Base-by-base conservation (phyloP, 345 rosid genomes). In the Stellera chamaejasme region DNA sequence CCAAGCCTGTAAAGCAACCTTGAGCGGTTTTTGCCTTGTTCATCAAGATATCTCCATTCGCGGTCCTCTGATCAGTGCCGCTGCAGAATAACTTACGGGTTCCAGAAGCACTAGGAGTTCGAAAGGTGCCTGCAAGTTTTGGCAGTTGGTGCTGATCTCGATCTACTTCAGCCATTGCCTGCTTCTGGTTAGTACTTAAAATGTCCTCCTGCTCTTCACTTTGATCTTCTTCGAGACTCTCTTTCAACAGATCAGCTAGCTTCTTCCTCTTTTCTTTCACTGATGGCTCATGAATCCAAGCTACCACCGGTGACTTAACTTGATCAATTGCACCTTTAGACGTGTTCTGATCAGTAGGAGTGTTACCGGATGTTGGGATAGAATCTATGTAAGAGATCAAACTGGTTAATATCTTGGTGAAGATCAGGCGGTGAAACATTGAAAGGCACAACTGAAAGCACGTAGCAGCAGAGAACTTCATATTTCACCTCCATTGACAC, bases 1-100 rank as follows among this genome's bases (percentile, higher is more conserved):
- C 62, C 58, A 86, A 79, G 44, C 89, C 84, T 2, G 97, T 91
- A 54, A 92, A 89, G 78, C 99, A 92, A 63, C 89, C 70, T 19
- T 66, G 82, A 15, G 27, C 44, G 11, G 79, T 72, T 70, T 75
- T 79, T 57, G 74, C 79, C 71, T 72, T 74, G 39, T 66, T 70
- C 25, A 59, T 13, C 41, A 52, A 13, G 55, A 65, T n/a, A 42
- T 70, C 76, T 27, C 77, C 82, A 54, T 75, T 75, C 52, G 78
- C 51, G 6, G 64, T 77, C 75, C 84, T 69, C 63, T 82, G 78
- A 19, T 19, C 23, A 19, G 23, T 19, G 4, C 81, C 75, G 54
- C 66, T 72, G 50, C 79, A 66, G 23, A 19, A 19, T 27, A 70
- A 56, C 8, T 90, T 84, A 65, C 69, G 76, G 46, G 72, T 39